A percentile compares a stretch with the other conserved stretches of the same genome.
Evolutionary conservation across 495 filamentous ascomycete genomes (phyloP).

Genomic region (Penicillium egyptiacum): DNA sequence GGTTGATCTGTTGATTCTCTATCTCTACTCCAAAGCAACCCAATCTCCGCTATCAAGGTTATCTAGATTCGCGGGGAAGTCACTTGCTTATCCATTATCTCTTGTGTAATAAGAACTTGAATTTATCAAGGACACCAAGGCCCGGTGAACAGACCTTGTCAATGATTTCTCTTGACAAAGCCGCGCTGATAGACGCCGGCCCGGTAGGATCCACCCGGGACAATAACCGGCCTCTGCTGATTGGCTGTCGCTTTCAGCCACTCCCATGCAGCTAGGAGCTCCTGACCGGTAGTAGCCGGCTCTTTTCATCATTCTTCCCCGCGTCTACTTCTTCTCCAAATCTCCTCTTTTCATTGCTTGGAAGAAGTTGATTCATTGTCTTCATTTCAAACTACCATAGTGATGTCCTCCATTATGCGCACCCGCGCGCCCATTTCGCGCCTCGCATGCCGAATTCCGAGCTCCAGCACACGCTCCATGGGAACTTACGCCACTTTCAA

Average conservation of each 20-base stretch:
- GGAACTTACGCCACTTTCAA: slow-evolving; percentile 75
- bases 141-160: neutral
- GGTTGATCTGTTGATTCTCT: neutral
- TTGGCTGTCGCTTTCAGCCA: slow-evolving; percentile 9
- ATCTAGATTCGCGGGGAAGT: neutral
- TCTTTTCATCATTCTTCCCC: slow-evolving; percentile 26
- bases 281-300: slow-evolving; percentile 29
- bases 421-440: slow-evolving; percentile 33
- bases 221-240: slow-evolving; percentile 21
- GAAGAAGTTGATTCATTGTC: slow-evolving; percentile 3
- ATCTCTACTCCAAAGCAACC: neutral
- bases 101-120: slow-evolving; percentile 1
- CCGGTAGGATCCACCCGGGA: slow-evolving; percentile 29
- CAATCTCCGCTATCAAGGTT: neutral
- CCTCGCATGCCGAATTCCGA: slow-evolving; percentile 28
- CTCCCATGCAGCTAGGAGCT: slow-evolving; percentile 4
- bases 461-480: slow-evolving; percentile 34
- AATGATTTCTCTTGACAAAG: neutral
- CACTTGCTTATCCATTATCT: neutral
- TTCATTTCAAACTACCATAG: slow-evolving; percentile 20
- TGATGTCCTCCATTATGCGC: slow-evolving; percentile 41
- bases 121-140: neutral
- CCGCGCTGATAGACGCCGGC: slow-evolving; percentile 13
- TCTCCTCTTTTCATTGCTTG: slow-evolving; percentile 10
- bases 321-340: slow-evolving; percentile 20